Percentiles rank a stretch among this genome's conserved stretches.
Conservation (phyloP, 306 rosid species). For the Psophocarpus tetragonolobus region DNA sequence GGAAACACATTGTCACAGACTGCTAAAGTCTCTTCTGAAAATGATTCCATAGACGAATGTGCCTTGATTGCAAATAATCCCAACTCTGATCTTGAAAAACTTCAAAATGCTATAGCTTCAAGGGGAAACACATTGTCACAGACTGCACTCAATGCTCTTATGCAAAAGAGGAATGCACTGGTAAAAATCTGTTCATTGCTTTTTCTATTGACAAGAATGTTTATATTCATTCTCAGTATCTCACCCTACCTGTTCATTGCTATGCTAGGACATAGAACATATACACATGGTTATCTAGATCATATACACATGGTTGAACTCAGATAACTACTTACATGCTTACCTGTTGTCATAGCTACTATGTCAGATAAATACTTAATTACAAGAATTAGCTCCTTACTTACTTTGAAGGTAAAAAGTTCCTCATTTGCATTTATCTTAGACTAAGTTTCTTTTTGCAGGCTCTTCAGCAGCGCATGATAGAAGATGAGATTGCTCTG, state of each 20-base stretch:
- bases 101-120: conserved; percentile 46
- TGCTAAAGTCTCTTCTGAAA: conserved; percentile 27
- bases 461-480: conserved; percentile 61
- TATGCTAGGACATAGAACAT: not conserved
- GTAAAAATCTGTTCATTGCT: conserved; percentile 38
- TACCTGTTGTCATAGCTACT: not conserved
- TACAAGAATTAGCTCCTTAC: not conserved
- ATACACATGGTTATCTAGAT: not conserved
- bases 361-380: not conserved
- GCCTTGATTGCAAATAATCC: conserved; percentile 38
- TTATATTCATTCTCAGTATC: conserved; percentile 19
- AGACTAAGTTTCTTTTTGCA: conserved; percentile 45
- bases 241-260: not conserved
- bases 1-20: conserved; percentile 43
- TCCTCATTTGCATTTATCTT: conserved; percentile 2
- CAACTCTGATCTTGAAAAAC: conserved; percentile 42
- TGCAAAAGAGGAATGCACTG: conserved; percentile 59
- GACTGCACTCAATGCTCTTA: conserved; percentile 63
- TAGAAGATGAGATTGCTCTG: conserved; percentile 71
- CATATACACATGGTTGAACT: not conserved
- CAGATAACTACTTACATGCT: conserved; percentile 7
- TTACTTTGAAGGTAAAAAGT: conserved; percentile 10
- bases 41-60: conserved; percentile 23
- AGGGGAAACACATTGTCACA: conserved; percentile 54
- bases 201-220: conserved; percentile 4